Percentiles rank a stretch among this genome's conserved stretches.
phyloP scores from a whole-genome alignment of 345 rosid species.

The Brassica rapa region DNA sequence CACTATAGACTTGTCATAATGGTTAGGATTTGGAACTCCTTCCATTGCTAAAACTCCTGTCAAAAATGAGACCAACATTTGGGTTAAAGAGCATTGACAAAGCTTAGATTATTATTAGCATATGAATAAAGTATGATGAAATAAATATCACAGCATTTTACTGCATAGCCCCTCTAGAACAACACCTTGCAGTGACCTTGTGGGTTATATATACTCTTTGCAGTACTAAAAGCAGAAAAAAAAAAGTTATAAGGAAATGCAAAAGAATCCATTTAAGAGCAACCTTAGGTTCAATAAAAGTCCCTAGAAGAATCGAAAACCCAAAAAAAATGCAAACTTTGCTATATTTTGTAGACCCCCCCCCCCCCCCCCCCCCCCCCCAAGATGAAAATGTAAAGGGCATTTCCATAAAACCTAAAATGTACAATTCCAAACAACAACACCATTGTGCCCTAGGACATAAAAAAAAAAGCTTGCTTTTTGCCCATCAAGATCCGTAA shows the following conservation, averaged over 20 bases:
- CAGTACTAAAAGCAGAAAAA: not conserved
- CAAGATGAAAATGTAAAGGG: not conserved
- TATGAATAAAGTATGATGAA: not conserved
- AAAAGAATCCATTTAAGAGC: not conserved
- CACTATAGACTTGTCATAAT: slow-evolving; percentile 56
- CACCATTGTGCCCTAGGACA: not conserved
- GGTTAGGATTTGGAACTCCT: slow-evolving; percentile 48
- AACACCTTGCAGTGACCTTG: not conserved
- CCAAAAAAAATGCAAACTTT: slow-evolving; percentile 5
- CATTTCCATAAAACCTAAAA: not conserved
- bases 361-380: too few species aligned
- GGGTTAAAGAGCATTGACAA: not conserved
- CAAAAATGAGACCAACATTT: not conserved
- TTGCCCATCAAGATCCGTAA: slow-evolving; percentile 6
- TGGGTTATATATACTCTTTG: not conserved
- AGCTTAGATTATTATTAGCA: not conserved
- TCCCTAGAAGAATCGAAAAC: not conserved
- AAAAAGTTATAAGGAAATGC: not conserved
- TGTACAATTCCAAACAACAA: not conserved
- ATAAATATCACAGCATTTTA: not conserved
- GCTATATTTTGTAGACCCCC: not conserved
- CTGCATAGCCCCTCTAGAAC: not conserved
- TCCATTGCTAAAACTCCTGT: slow-evolving; percentile 44
- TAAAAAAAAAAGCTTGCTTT: not conserved
- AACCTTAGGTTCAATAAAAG: slow-evolving; percentile 2